These are phyloP conservation scores for Lophiotrema nucula DNA, from an alignment of 495 filamentous ascomycete species.

Conservation along the genomic window DNA sequence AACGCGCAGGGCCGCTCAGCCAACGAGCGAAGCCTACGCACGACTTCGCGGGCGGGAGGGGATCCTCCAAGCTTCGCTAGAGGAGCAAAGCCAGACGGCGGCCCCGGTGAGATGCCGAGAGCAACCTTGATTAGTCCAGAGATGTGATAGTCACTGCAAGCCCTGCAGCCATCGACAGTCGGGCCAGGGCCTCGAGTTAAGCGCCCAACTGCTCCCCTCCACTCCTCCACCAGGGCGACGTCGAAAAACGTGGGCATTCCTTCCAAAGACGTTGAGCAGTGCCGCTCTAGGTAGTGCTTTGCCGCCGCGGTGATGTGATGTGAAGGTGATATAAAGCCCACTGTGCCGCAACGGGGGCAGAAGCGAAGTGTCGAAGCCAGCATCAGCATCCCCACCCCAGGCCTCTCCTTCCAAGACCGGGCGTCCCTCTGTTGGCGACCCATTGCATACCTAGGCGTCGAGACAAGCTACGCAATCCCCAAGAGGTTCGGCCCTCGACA, in stretches of 20 bases:
- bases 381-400: too few species aligned
- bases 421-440: too few species aligned
- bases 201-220: constrained; percentile 12
- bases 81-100: constrained; percentile 6
- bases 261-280: not conserved
- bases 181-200: constrained; percentile 10
- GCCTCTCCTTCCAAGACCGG: too few species aligned
- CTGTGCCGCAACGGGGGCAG: constrained; percentile 6
- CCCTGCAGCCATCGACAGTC: constrained; percentile 7
- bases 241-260: not conserved
- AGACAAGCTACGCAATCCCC: too few species aligned
- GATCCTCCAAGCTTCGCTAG: constrained; percentile 6
- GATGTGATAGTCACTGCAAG: constrained; percentile 17
- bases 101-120: not conserved
- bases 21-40: constrained; percentile 13
- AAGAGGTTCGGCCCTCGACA: too few species aligned
- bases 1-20: constrained; percentile 5
- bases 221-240: not conserved
- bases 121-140: not conserved
- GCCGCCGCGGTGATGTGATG: constrained; percentile 27
- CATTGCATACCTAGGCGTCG: too few species aligned
- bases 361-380: not conserved
- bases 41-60: constrained; percentile 7
- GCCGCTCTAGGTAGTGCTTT: constrained; percentile 10
- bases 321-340: constrained; percentile 10